Percentiles rank a stretch among this genome's conserved stretches.
Evolutionary conservation across 169 alveolate genomes (phyloP).

Genomic region (Plasmodium berghei): DNA sequence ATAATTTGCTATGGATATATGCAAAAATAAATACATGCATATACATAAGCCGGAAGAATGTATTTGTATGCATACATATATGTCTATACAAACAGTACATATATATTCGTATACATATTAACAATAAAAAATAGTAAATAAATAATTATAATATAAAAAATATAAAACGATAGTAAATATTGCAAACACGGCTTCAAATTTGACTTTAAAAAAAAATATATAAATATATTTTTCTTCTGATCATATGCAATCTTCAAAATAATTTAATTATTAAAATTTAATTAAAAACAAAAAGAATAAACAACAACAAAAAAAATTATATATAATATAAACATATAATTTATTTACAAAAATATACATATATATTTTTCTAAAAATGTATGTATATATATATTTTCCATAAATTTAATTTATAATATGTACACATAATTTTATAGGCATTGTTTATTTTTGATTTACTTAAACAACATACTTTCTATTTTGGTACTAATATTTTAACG

Average conservation of each 20-base stretch:
- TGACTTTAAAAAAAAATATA: slow-evolving; percentile 26
- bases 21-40: slow-evolving; percentile 1
- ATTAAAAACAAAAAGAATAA: slow-evolving; percentile 27
- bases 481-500: neutral
- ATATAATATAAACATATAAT: slow-evolving; percentile 10
- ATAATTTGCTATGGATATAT: neutral
- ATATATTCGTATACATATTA: neutral
- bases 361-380: slow-evolving; percentile 4
- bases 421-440: neutral
- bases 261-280: slow-evolving; percentile 61
- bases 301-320: slow-evolving; percentile 35
- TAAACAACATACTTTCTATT: neutral
- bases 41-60: neutral
- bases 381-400: slow-evolving; percentile 2
- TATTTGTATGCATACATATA: neutral
- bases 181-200: slow-evolving; percentile 37
- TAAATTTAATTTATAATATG: slow-evolving; percentile 4
- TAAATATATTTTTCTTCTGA: slow-evolving; percentile 3
- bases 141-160: neutral
- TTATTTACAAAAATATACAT: slow-evolving; percentile 28
- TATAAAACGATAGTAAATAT: slow-evolving; percentile 1
- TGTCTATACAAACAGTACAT: neutral
- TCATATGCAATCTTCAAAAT: slow-evolving; percentile 9
- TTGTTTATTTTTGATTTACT: too few relatives aligned
- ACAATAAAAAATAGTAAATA: neutral